Base-by-base conservation (phyloP, 2,329 filamentous ascomycete genomes). In the Teratosphaeria pseudoeucalypti region DNA sequence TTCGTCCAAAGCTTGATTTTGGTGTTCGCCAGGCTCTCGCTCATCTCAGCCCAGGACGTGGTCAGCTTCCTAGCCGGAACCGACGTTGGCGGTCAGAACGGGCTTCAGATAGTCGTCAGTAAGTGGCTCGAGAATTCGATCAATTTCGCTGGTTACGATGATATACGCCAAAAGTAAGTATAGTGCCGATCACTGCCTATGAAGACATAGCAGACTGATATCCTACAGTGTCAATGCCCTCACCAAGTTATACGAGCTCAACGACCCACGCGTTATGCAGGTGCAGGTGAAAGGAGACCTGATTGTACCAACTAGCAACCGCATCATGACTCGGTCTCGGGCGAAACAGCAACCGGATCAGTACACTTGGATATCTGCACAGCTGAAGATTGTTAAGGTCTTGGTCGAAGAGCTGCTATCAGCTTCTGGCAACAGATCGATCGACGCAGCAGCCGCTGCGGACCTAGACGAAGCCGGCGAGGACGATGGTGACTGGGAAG, bases 71-170 rank as follows among this genome's bases (percentile, higher is more conserved):
- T 99, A 34, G 87, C 87, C 62, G 86, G 90, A 69, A 87, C 96
- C 63, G 83, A 90, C 66, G 88, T 97, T 64, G 84, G 85, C 55
- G 86, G 86, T 19, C 81, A 88, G 70, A 95, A 82, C 68, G 94
- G 92, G n/a, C 78, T 99, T 7, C 85, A 92, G 64, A 86, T 96
- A 27, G 94, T 99, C 3, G 78, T 97, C 65, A 82, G 86, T 75
- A 96, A 97, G 76, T 99, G 94, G 94, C 80, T 99, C 0, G 94
- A 97, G 77, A 96, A 97, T 74, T 96, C 91, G 3, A 84, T 95
- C 74, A 95, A 88, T 74, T 99, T 99, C 75, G 91, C 91, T n/a
- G 94, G 94, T 12, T 99, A 96, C 68, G 92, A 97, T 68, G 92
- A 96, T 74, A 97, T 97, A 67, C 85, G 92, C 66, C 90, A 96